Base-by-base conservation (phyloP, 129 eudicot species). In the Oenanthe sinensis region DNA sequence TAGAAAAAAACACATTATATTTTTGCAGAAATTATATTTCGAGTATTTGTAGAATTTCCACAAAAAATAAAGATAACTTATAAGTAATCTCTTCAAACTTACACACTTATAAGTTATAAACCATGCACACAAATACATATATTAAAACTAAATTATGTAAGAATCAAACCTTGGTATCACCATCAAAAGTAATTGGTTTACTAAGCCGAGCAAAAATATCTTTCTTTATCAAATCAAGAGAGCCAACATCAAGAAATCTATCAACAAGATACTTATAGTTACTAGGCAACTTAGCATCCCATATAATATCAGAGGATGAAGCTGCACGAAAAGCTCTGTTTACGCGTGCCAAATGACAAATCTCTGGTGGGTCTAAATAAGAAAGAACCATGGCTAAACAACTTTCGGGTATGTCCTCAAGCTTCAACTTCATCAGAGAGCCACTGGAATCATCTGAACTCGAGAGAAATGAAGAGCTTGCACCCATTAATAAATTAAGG, bases 361-460 rank as follows among this genome's bases (percentile, higher is more conserved):
- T 91, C 86, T 89, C 92, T 24, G 85, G 89, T 68, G 96, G 93
- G 82, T 91, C 89, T 63, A 94, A 40, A 78, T 83, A 83, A 24
- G 86, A 86, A 40, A 94, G 80, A 7, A 91, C 83, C 40, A 84
- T 63, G 10, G 98, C 98, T 28, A 94, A 26, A 52, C 98, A 94
- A 77, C 85, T 82, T 71, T 94, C 98, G 40, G 98, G 98, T 73
- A 94, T 69, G 71, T 94, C 97, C 28, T 85, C 93, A 20, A 94
- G 87, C 77, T 84, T 89, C 40, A 79, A 86, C 84, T 86, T 75
- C 81, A 22, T 17, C 14, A 79, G n/a, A 81, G 86, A 74, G 71
- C 54, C 6, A 6, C 46, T 28, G 22, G 62, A 47, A 8, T 50
- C 77, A 45, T 82, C 76, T 43, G 88, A 47, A 26, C 42, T 78